Conservation (phyloP, 169 alveolate species). For the Plasmodium ovale region DNA sequence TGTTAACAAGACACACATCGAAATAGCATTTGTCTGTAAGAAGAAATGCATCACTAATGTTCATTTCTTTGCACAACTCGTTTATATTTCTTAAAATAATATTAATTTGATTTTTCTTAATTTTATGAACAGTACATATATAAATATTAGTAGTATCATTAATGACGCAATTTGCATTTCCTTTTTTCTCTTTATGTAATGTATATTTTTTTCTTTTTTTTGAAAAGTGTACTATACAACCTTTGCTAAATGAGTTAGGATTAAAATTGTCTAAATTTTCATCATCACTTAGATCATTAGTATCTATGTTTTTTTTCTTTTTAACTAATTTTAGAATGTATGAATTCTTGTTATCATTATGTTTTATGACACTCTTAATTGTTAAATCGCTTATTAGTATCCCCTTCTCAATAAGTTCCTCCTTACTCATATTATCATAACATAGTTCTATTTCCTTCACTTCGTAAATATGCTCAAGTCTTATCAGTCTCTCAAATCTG, state of each 20-base stretch:
- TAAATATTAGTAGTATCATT: slow-evolving; percentile 22
- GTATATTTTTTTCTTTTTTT: slow-evolving; percentile 47
- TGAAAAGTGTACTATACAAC: slow-evolving; percentile 68
- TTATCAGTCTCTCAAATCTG: slow-evolving; percentile 34
- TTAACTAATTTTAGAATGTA: slow-evolving; percentile 42
- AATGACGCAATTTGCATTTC: background rate
- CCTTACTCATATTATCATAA: slow-evolving; percentile 52
- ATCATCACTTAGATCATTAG: slow-evolving; percentile 64
- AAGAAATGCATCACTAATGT: slow-evolving; percentile 8
- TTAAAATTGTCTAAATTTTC: slow-evolving; percentile 60
- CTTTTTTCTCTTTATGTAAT: background rate
- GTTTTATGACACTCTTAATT: slow-evolving; percentile 28
- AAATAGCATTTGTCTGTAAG: slow-evolving; percentile 31
- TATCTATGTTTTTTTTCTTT: slow-evolving; percentile 18
- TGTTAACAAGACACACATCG: slow-evolving; percentile 45
- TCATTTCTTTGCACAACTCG: slow-evolving; percentile 54
- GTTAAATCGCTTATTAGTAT: slow-evolving; percentile 46
- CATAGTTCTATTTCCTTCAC: slow-evolving; percentile 48
- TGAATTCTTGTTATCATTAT: slow-evolving; percentile 31
- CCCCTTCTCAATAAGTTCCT: slow-evolving; percentile 60
- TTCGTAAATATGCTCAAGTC: slow-evolving; percentile 47
- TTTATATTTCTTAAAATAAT: slow-evolving; percentile 4
- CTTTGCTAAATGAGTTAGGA: slow-evolving; percentile 39
- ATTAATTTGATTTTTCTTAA: slow-evolving; percentile 53
- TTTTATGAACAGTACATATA: slow-evolving; percentile 61